phyloP scores from a whole-genome alignment of 2,329 filamentous ascomycete species.

The Xylaria polymorpha region DNA sequence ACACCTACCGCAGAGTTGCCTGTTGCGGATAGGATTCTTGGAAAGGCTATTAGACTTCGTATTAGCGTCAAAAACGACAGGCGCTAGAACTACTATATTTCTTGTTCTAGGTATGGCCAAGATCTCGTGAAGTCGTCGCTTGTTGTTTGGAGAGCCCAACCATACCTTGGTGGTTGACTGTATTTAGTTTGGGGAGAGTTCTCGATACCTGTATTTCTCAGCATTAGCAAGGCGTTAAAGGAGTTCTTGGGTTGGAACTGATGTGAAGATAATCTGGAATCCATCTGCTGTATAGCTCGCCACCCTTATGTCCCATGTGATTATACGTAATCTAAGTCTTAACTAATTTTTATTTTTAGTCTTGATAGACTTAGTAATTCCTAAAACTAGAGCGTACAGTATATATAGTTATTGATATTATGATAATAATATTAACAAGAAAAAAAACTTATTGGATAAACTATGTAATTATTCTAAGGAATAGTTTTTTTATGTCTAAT shows the following conservation, averaged over 20 bases:
- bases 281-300: background rate
- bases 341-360: too few species aligned
- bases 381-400: too few species aligned
- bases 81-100: background rate
- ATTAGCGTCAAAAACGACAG: constrained; percentile 17
- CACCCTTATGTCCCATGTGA: background rate
- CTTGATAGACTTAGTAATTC: too few species aligned
- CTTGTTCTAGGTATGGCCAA: background rate
- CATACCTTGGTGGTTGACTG: background rate
- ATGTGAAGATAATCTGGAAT: background rate
- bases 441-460: too few species aligned
- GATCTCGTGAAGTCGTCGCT: background rate
- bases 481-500: too few species aligned
- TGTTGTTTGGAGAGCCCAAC: background rate
- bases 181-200: background rate
- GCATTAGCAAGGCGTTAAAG: constrained; percentile 40
- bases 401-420: too few species aligned
- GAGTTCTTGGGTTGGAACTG: constrained; percentile 14
- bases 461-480: too few species aligned
- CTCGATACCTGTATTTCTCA: constrained; percentile 29
- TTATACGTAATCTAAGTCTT: too few species aligned
- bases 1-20: background rate
- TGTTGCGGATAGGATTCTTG: constrained; percentile 47
- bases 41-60: constrained; percentile 54
- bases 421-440: too few species aligned